Evolutionary conservation across 208 protist genomes (phyloP), one percentile per base, ranked within the genome.

Genomic region (Acanthamoeba royreba): DNA sequence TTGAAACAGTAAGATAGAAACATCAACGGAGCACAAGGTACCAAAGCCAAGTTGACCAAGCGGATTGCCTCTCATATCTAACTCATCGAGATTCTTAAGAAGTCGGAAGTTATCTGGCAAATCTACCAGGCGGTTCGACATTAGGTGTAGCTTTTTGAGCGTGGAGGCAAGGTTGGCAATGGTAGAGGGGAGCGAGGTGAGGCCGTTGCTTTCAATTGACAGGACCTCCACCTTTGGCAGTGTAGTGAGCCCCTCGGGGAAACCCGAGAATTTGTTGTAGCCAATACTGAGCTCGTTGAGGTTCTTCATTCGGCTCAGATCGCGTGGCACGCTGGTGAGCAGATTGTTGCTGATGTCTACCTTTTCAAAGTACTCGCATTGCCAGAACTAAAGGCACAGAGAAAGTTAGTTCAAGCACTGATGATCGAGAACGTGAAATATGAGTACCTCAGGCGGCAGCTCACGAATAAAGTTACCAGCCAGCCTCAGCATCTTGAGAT

Each of bases 21-120:
- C 22, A 33, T 40, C 19, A 47, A 40, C 35, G 45, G 72, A 38
- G 58, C 33, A 4, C 38, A 66, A 28, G 19, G 83, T 89, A 90
- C 83, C 83, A 31, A 90, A 90, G 47, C 83, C 83, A 52, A 90
- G 83, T 28, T 90, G 83, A 22, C 83, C 83, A 40, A 90, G 83
- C 0, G 83, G 83, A 33, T 90, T 90, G 47, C 83, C 83, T 3
- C 83, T 45, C 83, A 90, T 90, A 52, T 90, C 83, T 17, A 90
- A 42, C 40, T 90, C 83, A 52, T 90, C 83, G 19, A 90, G 83
- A 22, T 90, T 63, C 40, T 90, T 90, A 33, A 90, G 83, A 25
- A 90, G 35, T 25, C 83, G 83, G 83, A 90, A 90, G 55, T 90
- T 45, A 4, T 90, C 83, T 22, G 83, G 83, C 31, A 90, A 25